phyloP scores from a whole-genome alignment of 495 filamentous ascomycete genomes.

The Neurospora sp. region DNA sequence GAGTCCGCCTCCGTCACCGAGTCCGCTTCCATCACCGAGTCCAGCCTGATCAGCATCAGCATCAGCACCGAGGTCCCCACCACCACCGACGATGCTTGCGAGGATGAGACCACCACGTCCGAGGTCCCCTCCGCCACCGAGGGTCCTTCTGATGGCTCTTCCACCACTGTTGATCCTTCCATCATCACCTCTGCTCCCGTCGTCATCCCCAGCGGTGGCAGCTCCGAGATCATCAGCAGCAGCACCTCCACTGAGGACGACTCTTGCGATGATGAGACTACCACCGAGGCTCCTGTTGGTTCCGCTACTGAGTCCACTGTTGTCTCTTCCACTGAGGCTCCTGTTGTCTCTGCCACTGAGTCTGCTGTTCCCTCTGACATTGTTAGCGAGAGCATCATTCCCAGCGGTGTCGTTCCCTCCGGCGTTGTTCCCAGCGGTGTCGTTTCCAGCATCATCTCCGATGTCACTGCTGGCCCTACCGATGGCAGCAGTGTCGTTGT shows the following conservation, averaged over 20 bases:
- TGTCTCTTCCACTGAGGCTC: background rate
- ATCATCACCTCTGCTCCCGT: constrained; percentile 1
- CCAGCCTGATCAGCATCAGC: background rate
- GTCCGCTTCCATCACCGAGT: background rate
- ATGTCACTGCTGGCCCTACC: background rate
- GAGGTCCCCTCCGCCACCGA: background rate
- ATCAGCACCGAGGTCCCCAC: background rate
- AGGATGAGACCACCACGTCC: background rate
- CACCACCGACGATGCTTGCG: constrained; percentile 1
- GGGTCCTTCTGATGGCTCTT: background rate
- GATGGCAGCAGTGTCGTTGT: background rate
- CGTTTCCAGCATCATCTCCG: background rate
- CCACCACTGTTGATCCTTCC: background rate
- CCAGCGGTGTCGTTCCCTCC: background rate
- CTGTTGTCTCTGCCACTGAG: background rate
- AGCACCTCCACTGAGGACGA: constrained; percentile 5
- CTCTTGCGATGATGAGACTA: constrained; percentile 8
- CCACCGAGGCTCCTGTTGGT: background rate
- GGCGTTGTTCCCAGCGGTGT: background rate
- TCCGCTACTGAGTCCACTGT: constrained; percentile 1
- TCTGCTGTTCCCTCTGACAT: background rate
- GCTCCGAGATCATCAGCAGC: background rate
- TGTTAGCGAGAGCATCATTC: background rate
- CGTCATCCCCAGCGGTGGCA: background rate
- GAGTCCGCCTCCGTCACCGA: background rate